These are phyloP conservation scores for Acrodontium crateriforme DNA, from an alignment of 2,329 filamentous ascomycete species.

Conservation along the genomic window DNA sequence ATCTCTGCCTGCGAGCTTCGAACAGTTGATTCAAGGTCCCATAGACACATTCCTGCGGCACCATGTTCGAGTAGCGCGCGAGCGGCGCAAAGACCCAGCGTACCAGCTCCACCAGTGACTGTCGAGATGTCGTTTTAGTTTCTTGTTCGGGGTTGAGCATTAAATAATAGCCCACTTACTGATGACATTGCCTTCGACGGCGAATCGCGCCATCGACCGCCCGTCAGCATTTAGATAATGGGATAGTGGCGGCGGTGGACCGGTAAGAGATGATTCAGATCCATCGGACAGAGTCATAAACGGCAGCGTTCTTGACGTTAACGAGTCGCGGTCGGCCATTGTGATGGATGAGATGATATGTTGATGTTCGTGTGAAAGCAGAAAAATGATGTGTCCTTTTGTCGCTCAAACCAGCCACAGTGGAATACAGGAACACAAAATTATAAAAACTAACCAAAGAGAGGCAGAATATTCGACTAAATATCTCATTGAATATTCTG, in stretches of 20 bases:
- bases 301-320: conserved; percentile 31
- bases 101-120: conserved; percentile 55
- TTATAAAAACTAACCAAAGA: too few species aligned
- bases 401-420: too few species aligned
- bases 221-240: conserved; percentile 27
- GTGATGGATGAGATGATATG: conserved; percentile 5
- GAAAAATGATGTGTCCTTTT: too few species aligned
- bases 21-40: conserved; percentile 40
- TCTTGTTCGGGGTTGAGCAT: conserved; percentile 1
- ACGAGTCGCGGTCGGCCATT: conserved; percentile 27
- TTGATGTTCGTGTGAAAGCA: conserved; percentile 1
- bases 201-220: conserved; percentile 35
- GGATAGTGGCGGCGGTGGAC: conserved; percentile 31
- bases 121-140: conserved; percentile 7
- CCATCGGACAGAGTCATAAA: conserved; percentile 38
- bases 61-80: conserved; percentile 57
- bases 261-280: conserved; percentile 26
- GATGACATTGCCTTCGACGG: conserved; percentile 39
- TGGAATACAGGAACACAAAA: too few species aligned
- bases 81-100: conserved; percentile 44
- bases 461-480: too few species aligned
- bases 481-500: too few species aligned
- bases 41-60: conserved; percentile 42
- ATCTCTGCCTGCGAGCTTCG: conserved; percentile 29
- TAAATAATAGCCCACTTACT: conserved; percentile 24